These are phyloP conservation scores for Colletotrichum filicis DNA, from an alignment of 2,329 filamentous ascomycete genomes.

Conservation along the genomic window DNA sequence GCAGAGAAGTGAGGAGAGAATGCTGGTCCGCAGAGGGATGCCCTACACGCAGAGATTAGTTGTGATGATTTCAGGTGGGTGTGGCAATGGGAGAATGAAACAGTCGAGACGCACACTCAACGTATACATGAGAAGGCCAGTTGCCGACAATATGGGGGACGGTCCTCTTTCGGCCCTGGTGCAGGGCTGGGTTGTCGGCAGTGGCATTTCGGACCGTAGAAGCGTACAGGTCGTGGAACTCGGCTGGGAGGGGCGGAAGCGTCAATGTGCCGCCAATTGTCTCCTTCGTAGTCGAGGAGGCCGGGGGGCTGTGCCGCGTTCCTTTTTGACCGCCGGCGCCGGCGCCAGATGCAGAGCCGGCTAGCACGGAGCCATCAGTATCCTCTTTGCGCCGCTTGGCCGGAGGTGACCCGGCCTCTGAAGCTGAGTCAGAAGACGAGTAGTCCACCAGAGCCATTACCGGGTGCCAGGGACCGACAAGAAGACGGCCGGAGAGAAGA, in stretches of 20 bases:
- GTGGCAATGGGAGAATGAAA: background rate
- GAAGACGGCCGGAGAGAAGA: constrained; percentile 3
- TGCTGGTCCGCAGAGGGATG: constrained; percentile 62
- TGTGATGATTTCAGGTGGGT: constrained; percentile 1
- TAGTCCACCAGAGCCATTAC: constrained; percentile 75
- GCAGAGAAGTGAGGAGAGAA: constrained; percentile 55
- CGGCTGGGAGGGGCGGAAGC: constrained; percentile 79
- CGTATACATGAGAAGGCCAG: constrained; percentile 93
- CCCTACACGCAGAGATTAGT: constrained; percentile 53
- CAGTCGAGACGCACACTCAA: constrained; percentile 79
- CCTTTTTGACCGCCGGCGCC: constrained; percentile 9
- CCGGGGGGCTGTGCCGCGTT: background rate
- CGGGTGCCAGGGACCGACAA: background rate
- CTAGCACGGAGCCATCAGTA: background rate
- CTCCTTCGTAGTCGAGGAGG: background rate
- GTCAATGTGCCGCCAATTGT: constrained; percentile 31
- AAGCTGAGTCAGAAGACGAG: constrained; percentile 55
- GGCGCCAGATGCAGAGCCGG: background rate
- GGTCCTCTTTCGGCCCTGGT: constrained; percentile 84
- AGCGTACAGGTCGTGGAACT: constrained; percentile 92
- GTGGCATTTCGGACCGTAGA: constrained; percentile 81
- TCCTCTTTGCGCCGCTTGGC: constrained; percentile 48
- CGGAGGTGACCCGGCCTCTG: constrained; percentile 47
- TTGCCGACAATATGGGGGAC: constrained; percentile 88
- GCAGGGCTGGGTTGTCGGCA: constrained; percentile 83